Base-by-base conservation (phyloP, 306 rosid genomes). In the Cicer bijugum region DNA sequence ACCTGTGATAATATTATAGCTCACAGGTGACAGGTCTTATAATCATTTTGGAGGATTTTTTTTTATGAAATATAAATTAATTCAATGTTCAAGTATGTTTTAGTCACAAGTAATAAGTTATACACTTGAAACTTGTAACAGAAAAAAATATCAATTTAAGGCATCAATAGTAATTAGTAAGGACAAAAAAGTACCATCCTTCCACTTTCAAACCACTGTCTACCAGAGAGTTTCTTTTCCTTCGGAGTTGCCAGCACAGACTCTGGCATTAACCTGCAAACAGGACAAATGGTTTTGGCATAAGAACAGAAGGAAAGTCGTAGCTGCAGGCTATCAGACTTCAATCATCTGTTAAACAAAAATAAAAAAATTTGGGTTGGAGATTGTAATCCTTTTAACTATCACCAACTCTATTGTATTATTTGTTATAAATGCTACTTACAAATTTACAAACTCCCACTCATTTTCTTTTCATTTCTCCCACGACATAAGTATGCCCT, bases 121-220 rank as follows among this genome's bases (percentile, higher is more conserved):
- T 38, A 46, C 12, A 45, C 46, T 55, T 42, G 63, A 53, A 70
- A 47, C 8, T 20, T 37, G 70, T 48, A 12, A 28, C 52, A 39
- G 14, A 39, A 6, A 59, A 59, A 59, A 59, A 33, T 12, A 17
- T n/a, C 14, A 44, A 55, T 11, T 61, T 33, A n/a, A 74, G 72
- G 17, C 72, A 65, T 53, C 69, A 76, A 74, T 39, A 50, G 45
- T 45, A 39, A 56, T 37, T 39, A 48, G 53, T 28, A 58, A 68
- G 59, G 64, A 67, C 46, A 77, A 53, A 3, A 44, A 47, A 45
- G 52, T 90, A 95, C 97, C 86, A 12, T 92, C 88, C 89, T 86
- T 86, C 96, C 97, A 69, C 90, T 86, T 89, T 95, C 99, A 88
- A 95, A 91, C 96, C 96, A 95, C 78, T 95, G 99, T 79, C 99